A percentile compares a stretch with the other conserved stretches of the same genome.
These are phyloP conservation scores for Exophiala calicioides DNA, from an alignment of 2,329 filamentous ascomycete genomes.

Conservation along the genomic window DNA sequence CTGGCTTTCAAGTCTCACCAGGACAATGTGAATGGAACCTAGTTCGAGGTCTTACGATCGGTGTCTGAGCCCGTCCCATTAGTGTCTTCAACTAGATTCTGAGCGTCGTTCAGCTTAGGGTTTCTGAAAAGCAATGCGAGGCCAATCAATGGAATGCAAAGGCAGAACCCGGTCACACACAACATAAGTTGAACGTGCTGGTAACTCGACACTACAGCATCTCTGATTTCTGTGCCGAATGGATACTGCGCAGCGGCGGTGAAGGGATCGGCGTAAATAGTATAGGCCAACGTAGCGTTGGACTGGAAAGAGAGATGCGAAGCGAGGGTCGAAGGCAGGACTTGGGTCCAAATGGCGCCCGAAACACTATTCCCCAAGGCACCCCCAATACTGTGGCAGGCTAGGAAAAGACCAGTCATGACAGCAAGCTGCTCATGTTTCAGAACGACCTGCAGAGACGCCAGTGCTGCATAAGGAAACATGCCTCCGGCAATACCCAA, in stretches of 20 bases:
- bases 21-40: too few relatives aligned
- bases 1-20: too few relatives aligned
- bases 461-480: slow-evolving; percentile 55
- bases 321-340: slow-evolving; percentile 37
- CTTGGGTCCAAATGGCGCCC: slow-evolving; percentile 48
- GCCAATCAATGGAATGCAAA: too few relatives aligned
- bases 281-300: slow-evolving; percentile 39
- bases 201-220: too few relatives aligned
- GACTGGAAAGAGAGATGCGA: slow-evolving; percentile 30
- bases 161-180: too few relatives aligned
- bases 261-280: slow-evolving; percentile 43
- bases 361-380: slow-evolving; percentile 46
- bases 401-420: slow-evolving; percentile 53
- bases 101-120: too few relatives aligned
- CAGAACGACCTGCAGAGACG: slow-evolving; percentile 50
- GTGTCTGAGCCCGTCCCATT: too few relatives aligned
- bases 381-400: slow-evolving; percentile 47
- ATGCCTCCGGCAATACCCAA: slow-evolving; percentile 64
- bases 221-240: too few relatives aligned
- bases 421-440: slow-evolving; percentile 60
- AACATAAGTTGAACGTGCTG: too few relatives aligned
- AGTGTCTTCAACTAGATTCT: too few relatives aligned
- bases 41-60: too few relatives aligned
- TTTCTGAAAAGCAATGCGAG: too few relatives aligned
- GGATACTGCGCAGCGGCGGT: slow-evolving; percentile 36